Evolutionary conservation across 768 basidiomycete genomes (phyloP).

Genomic region (Leccinum obscurum): DNA sequence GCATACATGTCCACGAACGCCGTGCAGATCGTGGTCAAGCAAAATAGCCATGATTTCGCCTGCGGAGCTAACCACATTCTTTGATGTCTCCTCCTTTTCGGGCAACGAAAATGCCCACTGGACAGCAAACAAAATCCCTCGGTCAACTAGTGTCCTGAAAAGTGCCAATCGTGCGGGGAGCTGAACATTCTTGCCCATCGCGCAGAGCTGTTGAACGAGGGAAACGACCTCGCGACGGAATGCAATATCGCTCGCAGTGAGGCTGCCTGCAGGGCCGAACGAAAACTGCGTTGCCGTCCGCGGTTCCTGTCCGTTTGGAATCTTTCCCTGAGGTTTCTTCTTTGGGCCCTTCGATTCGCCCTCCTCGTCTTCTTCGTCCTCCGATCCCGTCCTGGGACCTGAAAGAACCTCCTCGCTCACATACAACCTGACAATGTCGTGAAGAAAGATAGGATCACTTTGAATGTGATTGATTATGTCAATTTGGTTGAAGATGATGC

Average conservation of each 20-base stretch:
- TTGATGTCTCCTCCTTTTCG: constrained; percentile 52
- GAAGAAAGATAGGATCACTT: constrained; percentile 70
- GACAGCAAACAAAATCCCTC: constrained; percentile 85
- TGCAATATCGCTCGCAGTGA: constrained; percentile 53
- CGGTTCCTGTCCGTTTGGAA: constrained; percentile 29
- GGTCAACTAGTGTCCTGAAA: constrained; percentile 85
- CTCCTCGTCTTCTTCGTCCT: constrained; percentile 30
- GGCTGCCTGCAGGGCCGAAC: constrained; percentile 56
- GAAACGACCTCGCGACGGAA: constrained; percentile 77
- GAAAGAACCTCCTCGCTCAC: constrained; percentile 67
- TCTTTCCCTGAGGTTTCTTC: constrained; percentile 43
- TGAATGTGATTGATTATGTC: constrained; percentile 94
- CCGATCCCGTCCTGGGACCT: constrained; percentile 35
- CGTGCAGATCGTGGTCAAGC: constrained; percentile 88
- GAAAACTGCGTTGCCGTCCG: constrained; percentile 40
- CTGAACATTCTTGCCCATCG: constrained; percentile 97
- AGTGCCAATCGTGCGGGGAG: constrained; percentile 80
- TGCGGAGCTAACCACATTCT: constrained; percentile 71
- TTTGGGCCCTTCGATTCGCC: constrained; percentile 31
- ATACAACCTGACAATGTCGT: constrained; percentile 75
- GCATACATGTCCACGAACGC: constrained; percentile 80
- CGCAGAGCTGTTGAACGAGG: constrained; percentile 88
- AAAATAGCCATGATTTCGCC: constrained; percentile 84
- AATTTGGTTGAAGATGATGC: constrained; percentile 98
- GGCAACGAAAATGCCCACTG: constrained; percentile 86